Conservation (phyloP, 2,329 filamentous ascomycete species). For the Trichoderma simmonsii region DNA sequence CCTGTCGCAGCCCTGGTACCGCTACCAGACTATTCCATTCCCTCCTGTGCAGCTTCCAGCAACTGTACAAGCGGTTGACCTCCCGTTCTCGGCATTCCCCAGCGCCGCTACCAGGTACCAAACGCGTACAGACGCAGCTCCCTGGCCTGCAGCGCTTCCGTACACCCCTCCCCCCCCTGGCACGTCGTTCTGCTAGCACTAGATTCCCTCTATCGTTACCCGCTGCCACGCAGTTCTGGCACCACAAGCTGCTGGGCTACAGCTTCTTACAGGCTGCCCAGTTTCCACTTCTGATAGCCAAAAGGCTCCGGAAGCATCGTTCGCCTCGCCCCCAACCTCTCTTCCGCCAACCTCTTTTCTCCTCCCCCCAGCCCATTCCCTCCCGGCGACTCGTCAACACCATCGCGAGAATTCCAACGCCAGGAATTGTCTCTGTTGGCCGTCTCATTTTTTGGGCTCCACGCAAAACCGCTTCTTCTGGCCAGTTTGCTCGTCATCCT, state of each 20-base stretch:
- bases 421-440: conserved; percentile 30
- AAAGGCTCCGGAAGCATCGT: conserved; percentile 28
- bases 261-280: conserved; percentile 13
- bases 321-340: conserved; percentile 28
- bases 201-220: conserved; percentile 2
- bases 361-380: conserved; percentile 22
- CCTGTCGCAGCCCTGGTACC: conserved; percentile 1
- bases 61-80: background rate
- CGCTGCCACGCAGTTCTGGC: conserved; percentile 16
- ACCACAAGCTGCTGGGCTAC: conserved; percentile 12
- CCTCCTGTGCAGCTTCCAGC: background rate
- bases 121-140: background rate
- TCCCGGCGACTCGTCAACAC: conserved; percentile 21
- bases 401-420: conserved; percentile 28
- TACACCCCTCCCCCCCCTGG: conserved; percentile 6
- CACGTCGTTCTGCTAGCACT: conserved; percentile 1
- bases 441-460: conserved; percentile 17
- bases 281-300: conserved; percentile 19
- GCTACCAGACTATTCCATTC: background rate
- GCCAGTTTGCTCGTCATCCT: conserved; percentile 9
- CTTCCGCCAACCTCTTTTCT: conserved; percentile 21
- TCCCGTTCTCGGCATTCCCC: background rate
- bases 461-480: background rate
- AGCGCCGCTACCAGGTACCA: background rate
- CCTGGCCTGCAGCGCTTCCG: background rate